A percentile compares a stretch with the other conserved stretches of the same genome.
Evolutionary conservation across 352 stramenopile species (phyloP).

Genomic region (Pythium myriotylum): DNA sequence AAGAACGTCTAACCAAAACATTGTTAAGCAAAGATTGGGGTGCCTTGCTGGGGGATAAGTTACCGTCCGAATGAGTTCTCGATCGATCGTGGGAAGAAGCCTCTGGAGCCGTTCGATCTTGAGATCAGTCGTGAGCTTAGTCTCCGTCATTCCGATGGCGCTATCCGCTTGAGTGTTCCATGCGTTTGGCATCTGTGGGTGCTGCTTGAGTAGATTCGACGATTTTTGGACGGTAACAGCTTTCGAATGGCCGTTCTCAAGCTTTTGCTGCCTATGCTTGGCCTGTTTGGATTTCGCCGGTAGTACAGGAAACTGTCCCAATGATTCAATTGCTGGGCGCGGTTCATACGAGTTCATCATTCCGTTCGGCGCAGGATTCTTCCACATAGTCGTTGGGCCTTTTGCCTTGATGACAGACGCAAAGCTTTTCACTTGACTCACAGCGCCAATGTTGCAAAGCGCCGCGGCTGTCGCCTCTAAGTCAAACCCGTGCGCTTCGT

Average conservation of each 20-base stretch:
- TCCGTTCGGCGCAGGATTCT: background rate
- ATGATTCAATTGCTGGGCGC: conserved; percentile 42
- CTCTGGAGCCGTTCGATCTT: conserved; percentile 67
- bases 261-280: conserved; percentile 6
- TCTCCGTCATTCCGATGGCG: conserved; percentile 27
- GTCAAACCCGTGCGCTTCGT: conserved; percentile 61
- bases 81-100: conserved; percentile 58
- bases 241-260: conserved; percentile 4
- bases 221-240: too few species aligned
- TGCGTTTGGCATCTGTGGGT: conserved; percentile 14
- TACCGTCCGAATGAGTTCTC: conserved; percentile 61
- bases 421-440: conserved; percentile 67
- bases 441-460: conserved; percentile 54
- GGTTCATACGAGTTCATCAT: conserved; percentile 30
- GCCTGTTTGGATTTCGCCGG: conserved; percentile 38
- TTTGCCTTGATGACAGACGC: conserved; percentile 45
- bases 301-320: conserved; percentile 59
- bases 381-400: conserved; percentile 24
- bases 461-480: conserved; percentile 53
- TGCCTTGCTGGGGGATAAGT: too few species aligned
- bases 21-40: too few species aligned
- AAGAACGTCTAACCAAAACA: conserved; percentile 80
- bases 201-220: conserved; percentile 12
- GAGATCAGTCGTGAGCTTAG: conserved; percentile 59
- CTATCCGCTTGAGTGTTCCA: conserved; percentile 30